phyloP scores from a whole-genome alignment of 371 early-diverging fungal genomes.

The Antonospora locustae region DNA sequence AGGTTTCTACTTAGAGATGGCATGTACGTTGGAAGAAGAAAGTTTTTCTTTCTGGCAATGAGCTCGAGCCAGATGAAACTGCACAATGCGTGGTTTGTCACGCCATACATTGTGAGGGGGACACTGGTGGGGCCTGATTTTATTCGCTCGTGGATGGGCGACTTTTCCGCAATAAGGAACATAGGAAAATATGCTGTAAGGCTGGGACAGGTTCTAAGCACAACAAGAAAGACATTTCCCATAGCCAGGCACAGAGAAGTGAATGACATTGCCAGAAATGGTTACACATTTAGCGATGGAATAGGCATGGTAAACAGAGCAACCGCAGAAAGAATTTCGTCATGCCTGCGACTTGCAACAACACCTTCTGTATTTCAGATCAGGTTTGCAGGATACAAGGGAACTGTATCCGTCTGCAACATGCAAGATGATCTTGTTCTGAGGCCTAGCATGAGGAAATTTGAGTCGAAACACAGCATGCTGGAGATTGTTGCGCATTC shows the following conservation, averaged over 20 bases:
- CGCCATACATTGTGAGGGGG: conserved; percentile 17
- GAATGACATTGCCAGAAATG: conserved; percentile 22
- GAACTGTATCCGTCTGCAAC: conserved; percentile 56
- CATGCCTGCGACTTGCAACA: conserved; percentile 54
- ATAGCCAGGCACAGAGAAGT: conserved; percentile 59
- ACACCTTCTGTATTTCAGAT: conserved; percentile 65
- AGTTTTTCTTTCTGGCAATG: conserved; percentile 62
- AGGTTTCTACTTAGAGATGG: conserved; percentile 57
- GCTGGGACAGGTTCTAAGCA: conserved; percentile 32
- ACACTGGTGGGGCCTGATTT: conserved; percentile 36
- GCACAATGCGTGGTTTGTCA: conserved; percentile 63
- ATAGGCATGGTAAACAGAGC: conserved; percentile 60
- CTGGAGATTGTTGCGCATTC: conserved; percentile 33
- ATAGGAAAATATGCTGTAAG: conserved; percentile 58
- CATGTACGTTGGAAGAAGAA: conserved; percentile 57
- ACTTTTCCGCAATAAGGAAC: conserved; percentile 59
- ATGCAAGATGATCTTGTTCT: neutral
- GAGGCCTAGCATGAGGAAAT: conserved; percentile 8
- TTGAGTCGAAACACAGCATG: conserved; percentile 27
- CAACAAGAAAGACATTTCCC: conserved; percentile 52
- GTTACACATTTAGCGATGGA: conserved; percentile 65
- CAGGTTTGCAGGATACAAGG: conserved; percentile 66
- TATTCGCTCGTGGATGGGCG: conserved; percentile 63
- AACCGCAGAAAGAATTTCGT: conserved; percentile 57
- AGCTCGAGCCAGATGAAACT: conserved; percentile 59